These are phyloP conservation scores for Dovyalis caffra DNA, from an alignment of 345 rosid species.

Conservation along the genomic window DNA sequence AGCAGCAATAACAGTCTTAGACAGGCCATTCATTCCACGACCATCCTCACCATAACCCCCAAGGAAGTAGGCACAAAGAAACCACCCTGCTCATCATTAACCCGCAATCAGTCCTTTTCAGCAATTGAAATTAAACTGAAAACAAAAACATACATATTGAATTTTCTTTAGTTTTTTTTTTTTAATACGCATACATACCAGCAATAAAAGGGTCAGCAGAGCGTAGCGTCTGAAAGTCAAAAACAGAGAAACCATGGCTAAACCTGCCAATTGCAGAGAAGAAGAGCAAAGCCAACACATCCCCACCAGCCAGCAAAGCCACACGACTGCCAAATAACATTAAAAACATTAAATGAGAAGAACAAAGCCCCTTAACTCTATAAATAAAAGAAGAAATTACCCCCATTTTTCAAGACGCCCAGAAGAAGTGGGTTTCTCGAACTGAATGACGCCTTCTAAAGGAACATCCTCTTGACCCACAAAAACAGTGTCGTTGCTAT, in stretches of 20 bases:
- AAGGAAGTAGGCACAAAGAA: slow-evolving; percentile 85
- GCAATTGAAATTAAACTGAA: too few species aligned
- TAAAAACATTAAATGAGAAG: neutral
- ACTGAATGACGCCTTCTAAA: slow-evolving; percentile 88
- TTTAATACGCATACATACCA: slow-evolving; percentile 38
- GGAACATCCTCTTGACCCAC: slow-evolving; percentile 68
- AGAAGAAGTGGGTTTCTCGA: slow-evolving; percentile 60
- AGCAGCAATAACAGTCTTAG: slow-evolving; percentile 68
- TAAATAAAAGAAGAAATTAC: slow-evolving; percentile 27
- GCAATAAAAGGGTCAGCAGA: slow-evolving; percentile 94
- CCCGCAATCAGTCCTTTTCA: slow-evolving; percentile 1
- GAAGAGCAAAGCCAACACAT: slow-evolving; percentile 70
- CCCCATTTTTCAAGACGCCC: slow-evolving; percentile 68
- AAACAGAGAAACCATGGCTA: slow-evolving; percentile 74
- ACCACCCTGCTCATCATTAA: slow-evolving; percentile 63
- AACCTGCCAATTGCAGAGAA: slow-evolving; percentile 90
- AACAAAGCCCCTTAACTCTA: neutral
- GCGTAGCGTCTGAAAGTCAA: slow-evolving; percentile 65
- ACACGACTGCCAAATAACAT: slow-evolving; percentile 51
- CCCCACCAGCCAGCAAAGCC: slow-evolving; percentile 86
- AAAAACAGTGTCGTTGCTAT: slow-evolving; percentile 48
- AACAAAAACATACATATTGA: too few species aligned
- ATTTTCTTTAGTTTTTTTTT: too few species aligned
- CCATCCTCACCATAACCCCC: slow-evolving; percentile 89
- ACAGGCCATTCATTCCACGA: slow-evolving; percentile 71